Base-by-base conservation (phyloP, 345 rosid genomes). In the Rubroshorea leprosula region DNA sequence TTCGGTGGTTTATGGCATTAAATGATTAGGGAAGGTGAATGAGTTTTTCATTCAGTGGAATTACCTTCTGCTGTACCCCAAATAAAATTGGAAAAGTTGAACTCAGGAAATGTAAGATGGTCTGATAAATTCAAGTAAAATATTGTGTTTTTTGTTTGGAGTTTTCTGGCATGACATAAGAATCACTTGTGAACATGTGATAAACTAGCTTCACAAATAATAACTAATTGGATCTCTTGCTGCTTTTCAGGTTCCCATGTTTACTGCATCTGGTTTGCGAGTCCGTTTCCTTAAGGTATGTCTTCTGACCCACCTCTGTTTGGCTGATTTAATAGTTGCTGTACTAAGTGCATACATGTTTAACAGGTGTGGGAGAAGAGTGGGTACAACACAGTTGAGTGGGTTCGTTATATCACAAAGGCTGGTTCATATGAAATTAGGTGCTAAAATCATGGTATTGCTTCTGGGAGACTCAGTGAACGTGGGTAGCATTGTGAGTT, bases 351-450 rank as follows among this genome's bases (percentile, higher is more conserved):
- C 0, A n/a, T n/a, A 61, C 47, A 51, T 67, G 50, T 18, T 68
- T 22, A 60, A 56, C 72, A 94, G 99, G 97, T 94, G 11, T 94
- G 99, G 99, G 97, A 94, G 78, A 90, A 94, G 84, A 94, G 96
- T 43, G 99, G 99, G 23, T 90, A 90, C 78, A 94, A 83, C 80
- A 94, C 99, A 0, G 96, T 94, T 7, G 97, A 94, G 69, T 90
- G 99, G 97, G 99, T 87, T 64, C 88, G 97, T 12, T 87, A 94
- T 62, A 94, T 94, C 23, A 90, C 96, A 6, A 94, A 90, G 71
- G 99, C 97, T 0, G 99, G 99, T 17, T 90, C 99, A 2, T 94
- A 87, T 9, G 99, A 94, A 88, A 77, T 94, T 72, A 85, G 99
- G 79, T 84, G 96, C 87, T 90, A n/a, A 72, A 63, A 60, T 45